Conservation (phyloP, 768 basidiomycete genomes). For the Trametes cingulata region DNA sequence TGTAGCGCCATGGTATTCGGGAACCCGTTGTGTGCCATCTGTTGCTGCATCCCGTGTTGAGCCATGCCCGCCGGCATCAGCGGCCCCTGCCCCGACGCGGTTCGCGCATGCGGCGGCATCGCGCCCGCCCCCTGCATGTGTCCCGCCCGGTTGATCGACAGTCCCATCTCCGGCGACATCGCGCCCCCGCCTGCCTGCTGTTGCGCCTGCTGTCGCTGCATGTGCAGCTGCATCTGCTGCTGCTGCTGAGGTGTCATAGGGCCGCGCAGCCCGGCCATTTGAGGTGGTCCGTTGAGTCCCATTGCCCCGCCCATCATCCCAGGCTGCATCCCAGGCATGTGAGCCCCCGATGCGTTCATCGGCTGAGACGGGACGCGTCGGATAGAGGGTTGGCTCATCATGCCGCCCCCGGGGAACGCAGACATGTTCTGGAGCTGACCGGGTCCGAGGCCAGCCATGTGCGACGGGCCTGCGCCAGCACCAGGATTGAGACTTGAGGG, state of each 20-base stretch:
- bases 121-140: slow-evolving; percentile 35
- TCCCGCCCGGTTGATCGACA: slow-evolving; percentile 39
- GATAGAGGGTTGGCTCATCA: slow-evolving; percentile 41
- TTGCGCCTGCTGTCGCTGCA: slow-evolving; percentile 40
- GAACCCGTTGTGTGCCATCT: slow-evolving; percentile 38
- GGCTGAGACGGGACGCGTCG: slow-evolving; percentile 65
- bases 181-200: slow-evolving; percentile 35
- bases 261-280: slow-evolving; percentile 40
- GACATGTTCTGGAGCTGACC: slow-evolving; percentile 43
- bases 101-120: slow-evolving; percentile 46
- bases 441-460: slow-evolving; percentile 36
- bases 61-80: slow-evolving; percentile 47
- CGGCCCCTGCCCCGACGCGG: slow-evolving; percentile 45
- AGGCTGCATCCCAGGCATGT: slow-evolving; percentile 38
- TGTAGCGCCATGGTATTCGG: slow-evolving; percentile 40
- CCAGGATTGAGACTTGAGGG: slow-evolving; percentile 26
- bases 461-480: slow-evolving; percentile 35
- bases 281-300: slow-evolving; percentile 44
- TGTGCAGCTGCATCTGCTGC: slow-evolving; percentile 32
- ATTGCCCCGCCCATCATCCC: slow-evolving; percentile 38
- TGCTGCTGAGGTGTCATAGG: slow-evolving; percentile 33
- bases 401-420: slow-evolving; percentile 39
- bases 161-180: slow-evolving; percentile 44
- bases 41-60: slow-evolving; percentile 35
- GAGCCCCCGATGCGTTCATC: slow-evolving; percentile 40